These are phyloP conservation scores for Binderoboletus segoi DNA, from an alignment of 1,284 basidiomycete genomes.

Conservation along the genomic window DNA sequence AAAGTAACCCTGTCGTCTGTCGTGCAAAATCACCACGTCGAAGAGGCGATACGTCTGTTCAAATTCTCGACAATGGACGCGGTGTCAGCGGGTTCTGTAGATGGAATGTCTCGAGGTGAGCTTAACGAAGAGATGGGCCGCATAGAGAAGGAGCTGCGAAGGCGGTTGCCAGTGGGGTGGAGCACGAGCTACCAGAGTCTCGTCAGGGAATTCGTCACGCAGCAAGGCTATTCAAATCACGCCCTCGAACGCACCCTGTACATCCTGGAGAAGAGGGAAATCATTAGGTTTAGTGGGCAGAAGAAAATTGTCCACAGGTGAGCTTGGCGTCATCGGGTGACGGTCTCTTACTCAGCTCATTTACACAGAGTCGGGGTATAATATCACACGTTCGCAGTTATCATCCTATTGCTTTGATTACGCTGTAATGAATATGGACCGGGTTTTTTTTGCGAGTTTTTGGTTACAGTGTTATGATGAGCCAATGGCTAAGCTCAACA, in stretches of 20 bases:
- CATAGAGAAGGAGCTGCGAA: conserved; percentile 90
- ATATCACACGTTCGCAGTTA: too few relatives aligned
- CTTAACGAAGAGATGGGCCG: conserved; percentile 92
- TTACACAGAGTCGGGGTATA: conserved; percentile 30
- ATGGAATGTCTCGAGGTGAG: conserved; percentile 91
- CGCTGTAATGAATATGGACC: not conserved
- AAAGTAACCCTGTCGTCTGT: conserved; percentile 90
- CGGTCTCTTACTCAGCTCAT: conserved; percentile 10
- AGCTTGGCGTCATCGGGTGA: conserved; percentile 5
- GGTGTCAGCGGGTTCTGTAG: conserved; percentile 89
- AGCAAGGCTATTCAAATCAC: conserved; percentile 90
- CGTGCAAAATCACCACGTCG: conserved; percentile 93
- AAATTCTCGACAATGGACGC: conserved; percentile 99
- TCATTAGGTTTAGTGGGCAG: conserved; percentile 73
- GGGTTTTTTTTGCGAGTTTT: too few relatives aligned
- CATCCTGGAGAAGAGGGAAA: conserved; percentile 94
- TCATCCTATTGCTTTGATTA: not conserved
- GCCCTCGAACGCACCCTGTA: conserved; percentile 92
- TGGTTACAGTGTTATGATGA: too few relatives aligned
- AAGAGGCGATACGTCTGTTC: conserved; percentile 98
- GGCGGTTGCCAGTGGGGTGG: conserved; percentile 95
- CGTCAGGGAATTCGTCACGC: conserved; percentile 93
- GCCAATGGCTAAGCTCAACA: not conserved
- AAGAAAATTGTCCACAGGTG: conserved; percentile 59
- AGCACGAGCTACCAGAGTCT: conserved; percentile 94